Conservation (phyloP, 371 early-diverging fungal species). For the Blastocladiella emersonii region DNA sequence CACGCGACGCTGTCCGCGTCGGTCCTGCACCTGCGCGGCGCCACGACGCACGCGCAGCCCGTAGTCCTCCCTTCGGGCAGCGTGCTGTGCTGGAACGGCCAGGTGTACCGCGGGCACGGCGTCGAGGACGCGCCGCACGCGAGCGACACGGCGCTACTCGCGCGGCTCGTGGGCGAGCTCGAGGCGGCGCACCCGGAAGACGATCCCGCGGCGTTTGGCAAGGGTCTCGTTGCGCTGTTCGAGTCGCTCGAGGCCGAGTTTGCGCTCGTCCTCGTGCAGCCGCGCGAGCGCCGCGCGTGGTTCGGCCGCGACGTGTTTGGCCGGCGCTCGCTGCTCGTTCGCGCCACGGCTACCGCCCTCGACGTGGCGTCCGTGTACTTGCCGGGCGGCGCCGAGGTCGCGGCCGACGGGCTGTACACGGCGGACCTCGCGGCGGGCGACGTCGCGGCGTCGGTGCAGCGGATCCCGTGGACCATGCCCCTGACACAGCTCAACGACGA, state of each 20-base stretch:
- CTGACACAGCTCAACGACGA: not conserved
- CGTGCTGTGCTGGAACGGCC: constrained; percentile 21
- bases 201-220: constrained; percentile 16
- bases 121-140: constrained; percentile 6
- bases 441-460: not conserved
- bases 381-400: constrained; percentile 33
- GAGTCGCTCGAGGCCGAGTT: constrained; percentile 55
- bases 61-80: not conserved
- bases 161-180: constrained; percentile 22
- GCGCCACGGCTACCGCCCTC: constrained; percentile 20
- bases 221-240: constrained; percentile 14
- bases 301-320: constrained; percentile 75
- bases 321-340: constrained; percentile 61
- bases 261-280: constrained; percentile 51
- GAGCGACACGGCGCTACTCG: constrained; percentile 42
- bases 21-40: constrained; percentile 8
- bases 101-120: constrained; percentile 22
- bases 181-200: constrained; percentile 9
- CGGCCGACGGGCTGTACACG: constrained; percentile 51
- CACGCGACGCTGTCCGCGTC: not conserved
- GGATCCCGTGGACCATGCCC: not conserved
- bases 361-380: constrained; percentile 40
- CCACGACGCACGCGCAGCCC: not conserved
- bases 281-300: constrained; percentile 34
- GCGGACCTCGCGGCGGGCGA: constrained; percentile 20